phyloP scores from a whole-genome alignment of 257 asterid genomes.

The Vinca minor region DNA sequence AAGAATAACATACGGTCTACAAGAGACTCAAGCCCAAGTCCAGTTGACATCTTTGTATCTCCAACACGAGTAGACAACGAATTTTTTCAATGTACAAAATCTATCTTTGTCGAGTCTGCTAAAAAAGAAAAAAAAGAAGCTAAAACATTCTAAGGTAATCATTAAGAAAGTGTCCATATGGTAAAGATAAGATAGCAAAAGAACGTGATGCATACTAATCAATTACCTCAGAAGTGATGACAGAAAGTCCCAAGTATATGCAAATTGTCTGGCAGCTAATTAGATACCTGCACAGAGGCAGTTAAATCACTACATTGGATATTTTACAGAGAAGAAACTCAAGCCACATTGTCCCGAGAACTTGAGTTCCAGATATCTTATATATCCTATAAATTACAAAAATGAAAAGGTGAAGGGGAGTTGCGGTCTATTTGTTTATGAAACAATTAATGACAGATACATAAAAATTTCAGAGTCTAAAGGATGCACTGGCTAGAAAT shows the following conservation, averaged over 20 bases:
- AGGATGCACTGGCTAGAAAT: not conserved
- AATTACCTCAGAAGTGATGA: too few species aligned
- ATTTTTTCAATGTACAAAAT: constrained; percentile 2
- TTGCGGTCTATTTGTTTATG: not conserved
- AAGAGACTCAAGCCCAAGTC: constrained; percentile 67
- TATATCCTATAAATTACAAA: not conserved
- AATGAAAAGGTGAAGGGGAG: too few species aligned
- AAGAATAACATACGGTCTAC: constrained; percentile 30
- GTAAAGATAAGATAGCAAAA: not conserved
- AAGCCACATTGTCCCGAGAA: not conserved
- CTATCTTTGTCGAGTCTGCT: not conserved
- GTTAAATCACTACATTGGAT: not conserved
- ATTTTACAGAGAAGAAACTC: not conserved
- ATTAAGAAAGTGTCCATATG: not conserved
- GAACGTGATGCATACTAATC: too few species aligned
- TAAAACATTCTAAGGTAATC: not conserved
- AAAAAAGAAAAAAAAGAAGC: not conserved
- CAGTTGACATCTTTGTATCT: constrained; percentile 37
- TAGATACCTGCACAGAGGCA: not conserved
- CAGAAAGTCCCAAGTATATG: not conserved
- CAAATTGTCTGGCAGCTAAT: not conserved
- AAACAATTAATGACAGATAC: not conserved
- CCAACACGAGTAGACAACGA: constrained; percentile 2
- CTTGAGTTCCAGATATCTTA: not conserved
- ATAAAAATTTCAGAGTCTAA: not conserved